phyloP scores from a whole-genome alignment of 2,329 filamentous ascomycete species.

The Ascochyta clinopodiicola region DNA sequence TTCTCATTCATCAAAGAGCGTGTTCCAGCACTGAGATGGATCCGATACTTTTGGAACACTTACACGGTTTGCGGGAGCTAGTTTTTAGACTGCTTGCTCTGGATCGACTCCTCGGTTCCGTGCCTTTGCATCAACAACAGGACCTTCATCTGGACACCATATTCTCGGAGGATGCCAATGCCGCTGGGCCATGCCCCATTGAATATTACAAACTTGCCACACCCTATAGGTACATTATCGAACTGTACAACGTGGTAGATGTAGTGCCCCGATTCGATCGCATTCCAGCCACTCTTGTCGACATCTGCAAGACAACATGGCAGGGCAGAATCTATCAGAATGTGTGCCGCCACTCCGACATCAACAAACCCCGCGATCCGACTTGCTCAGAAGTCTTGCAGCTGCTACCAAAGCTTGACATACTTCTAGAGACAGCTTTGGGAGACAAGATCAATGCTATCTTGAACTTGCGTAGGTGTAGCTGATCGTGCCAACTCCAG shows the following conservation, averaged over 20 bases:
- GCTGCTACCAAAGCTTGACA: no score
- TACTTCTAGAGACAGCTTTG: no score
- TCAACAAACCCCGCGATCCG: no score
- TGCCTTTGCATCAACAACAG: conserved; percentile 4
- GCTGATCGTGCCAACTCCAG: no score
- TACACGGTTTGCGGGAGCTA: conserved; percentile 1
- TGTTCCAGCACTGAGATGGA: neutral
- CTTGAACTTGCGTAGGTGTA: no score
- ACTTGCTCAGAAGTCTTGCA: no score
- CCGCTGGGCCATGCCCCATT: neutral
- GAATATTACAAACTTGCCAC: neutral
- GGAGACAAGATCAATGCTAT: no score
- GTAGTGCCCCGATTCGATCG: conserved; percentile 6
- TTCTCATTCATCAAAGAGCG: neutral
- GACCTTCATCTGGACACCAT: conserved; percentile 7
- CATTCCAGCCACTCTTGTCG: conserved; percentile 7
- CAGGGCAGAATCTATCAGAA: no score
- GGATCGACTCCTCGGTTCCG: conserved; percentile 11
- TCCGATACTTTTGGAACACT: neutral
- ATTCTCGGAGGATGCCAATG: neutral
- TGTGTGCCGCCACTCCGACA: no score
- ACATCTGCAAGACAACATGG: no score
- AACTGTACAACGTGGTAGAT: conserved; percentile 2
- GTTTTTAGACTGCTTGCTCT: conserved; percentile 5
- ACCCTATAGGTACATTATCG: neutral